Evolutionary conservation across 169 alveolate species (phyloP).

Genomic region (Cryptosporidium viatorum): DNA sequence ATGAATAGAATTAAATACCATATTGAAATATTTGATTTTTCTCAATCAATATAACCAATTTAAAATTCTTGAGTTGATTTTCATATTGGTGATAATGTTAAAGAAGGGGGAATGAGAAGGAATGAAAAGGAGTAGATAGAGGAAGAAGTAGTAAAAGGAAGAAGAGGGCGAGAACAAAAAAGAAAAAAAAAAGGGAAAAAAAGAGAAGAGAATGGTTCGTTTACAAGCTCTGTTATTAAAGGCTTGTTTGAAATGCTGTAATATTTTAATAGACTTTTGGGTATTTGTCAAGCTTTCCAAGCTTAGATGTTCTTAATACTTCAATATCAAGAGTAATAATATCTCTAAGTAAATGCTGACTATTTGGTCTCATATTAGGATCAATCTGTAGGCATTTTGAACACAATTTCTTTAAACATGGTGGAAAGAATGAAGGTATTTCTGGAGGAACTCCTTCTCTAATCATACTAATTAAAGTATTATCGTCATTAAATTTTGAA

Average conservation of each 20-base stretch:
- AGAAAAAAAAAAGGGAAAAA: too few species aligned
- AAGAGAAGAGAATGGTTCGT: too few species aligned
- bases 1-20: not conserved
- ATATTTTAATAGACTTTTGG: constrained; percentile 18
- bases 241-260: not conserved
- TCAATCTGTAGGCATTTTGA: constrained; percentile 38
- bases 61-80: too few species aligned
- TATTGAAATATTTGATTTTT: too few species aligned
- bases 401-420: constrained; percentile 21
- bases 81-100: too few species aligned
- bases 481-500: constrained; percentile 79
- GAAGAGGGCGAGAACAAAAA: too few species aligned
- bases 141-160: too few species aligned
- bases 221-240: not conserved
- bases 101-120: too few species aligned
- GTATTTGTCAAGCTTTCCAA: constrained; percentile 34
- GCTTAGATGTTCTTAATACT: constrained; percentile 18
- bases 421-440: constrained; percentile 59
- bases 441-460: constrained; percentile 39
- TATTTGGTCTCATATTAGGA: constrained; percentile 56
- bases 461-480: constrained; percentile 1
- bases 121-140: too few species aligned
- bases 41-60: too few species aligned
- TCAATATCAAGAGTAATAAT: constrained; percentile 13
- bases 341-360: constrained; percentile 13